Percentiles rank a stretch among this genome's conserved stretches.
Evolutionary conservation across 2,329 filamentous ascomycete genomes (phyloP).

Genomic region (Xenosphaeropsis pyriputrescens): DNA sequence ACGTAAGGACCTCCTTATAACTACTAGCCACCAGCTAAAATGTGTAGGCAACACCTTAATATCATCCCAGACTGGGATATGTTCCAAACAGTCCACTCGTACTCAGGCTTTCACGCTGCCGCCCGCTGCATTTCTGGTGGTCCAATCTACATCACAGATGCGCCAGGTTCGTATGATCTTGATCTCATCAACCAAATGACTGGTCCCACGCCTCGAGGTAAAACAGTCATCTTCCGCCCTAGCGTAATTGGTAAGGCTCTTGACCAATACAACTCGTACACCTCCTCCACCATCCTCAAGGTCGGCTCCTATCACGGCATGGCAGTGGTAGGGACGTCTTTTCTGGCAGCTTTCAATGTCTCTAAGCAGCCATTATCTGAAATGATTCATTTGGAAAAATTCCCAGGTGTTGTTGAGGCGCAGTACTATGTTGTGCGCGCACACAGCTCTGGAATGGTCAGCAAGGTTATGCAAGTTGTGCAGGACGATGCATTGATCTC

Average conservation of each 20-base stretch:
- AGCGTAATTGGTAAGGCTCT: slow-evolving; percentile 58
- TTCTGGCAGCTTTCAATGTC: slow-evolving; percentile 79
- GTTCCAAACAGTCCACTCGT: slow-evolving; percentile 51
- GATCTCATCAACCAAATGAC: slow-evolving; percentile 69
- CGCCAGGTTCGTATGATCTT: slow-evolving; percentile 67
- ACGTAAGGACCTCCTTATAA: slow-evolving; percentile 22
- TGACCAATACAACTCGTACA: slow-evolving; percentile 61
- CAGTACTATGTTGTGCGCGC: slow-evolving; percentile 58
- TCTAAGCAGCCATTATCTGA: slow-evolving; percentile 46
- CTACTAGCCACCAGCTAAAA: not conserved
- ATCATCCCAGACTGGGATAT: slow-evolving; percentile 72
- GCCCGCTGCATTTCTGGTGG: slow-evolving; percentile 82
- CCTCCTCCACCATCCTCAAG: slow-evolving; percentile 60
- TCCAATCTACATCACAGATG: slow-evolving; percentile 88
- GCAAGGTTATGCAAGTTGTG: slow-evolving; percentile 29
- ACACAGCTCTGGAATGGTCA: slow-evolving; percentile 52
- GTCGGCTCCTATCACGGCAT: slow-evolving; percentile 64
- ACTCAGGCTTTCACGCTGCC: slow-evolving; percentile 75
- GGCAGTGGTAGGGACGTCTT: slow-evolving; percentile 53
- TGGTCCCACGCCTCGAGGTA: slow-evolving; percentile 53
- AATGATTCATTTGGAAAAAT: slow-evolving; percentile 53
- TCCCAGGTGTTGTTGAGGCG: slow-evolving; percentile 51
- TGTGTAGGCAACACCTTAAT: slow-evolving; percentile 53
- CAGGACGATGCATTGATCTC: slow-evolving; percentile 37
- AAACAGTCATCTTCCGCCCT: slow-evolving; percentile 71